Evolutionary conservation across 202 grass and related monocot species (phyloP), one percentile per base, ranked within the genome.

Genomic region (Alloteropsis angusta): DNA sequence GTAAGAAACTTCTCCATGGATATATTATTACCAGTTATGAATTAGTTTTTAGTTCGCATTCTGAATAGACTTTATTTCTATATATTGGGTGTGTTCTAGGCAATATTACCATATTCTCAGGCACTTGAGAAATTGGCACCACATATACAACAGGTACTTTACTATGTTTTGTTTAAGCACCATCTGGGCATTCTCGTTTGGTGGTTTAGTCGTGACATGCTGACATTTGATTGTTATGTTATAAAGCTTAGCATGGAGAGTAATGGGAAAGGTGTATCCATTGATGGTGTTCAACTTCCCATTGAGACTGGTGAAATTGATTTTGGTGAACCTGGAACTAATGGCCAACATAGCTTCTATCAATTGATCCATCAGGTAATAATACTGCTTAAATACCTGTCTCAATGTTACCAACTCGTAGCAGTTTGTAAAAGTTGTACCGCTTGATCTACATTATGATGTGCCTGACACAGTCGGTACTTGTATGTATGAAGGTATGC

Each of bases 301-400:
- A 91, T 86, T 32, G 90, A 91, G 47, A 79, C 92, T 30, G 96
- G 96, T 84, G 96, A 99, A 87, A 99, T 99, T 72, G 96, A 99
- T 87, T 99, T 99, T 88, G 96, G 96, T 72, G 96, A 99, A 83
- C 96, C 96, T 84, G 92, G 96, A 89, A 99, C 96, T 36, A 99
- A 99, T 80, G 96, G 96, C 34, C 96, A 99, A 74, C 96, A 99
- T 43, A 96, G 96, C 72, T 99, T 99, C 90, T 99, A 99, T 78
- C 96, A 99, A 84, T 71, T 99, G 80, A 99, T 99, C 50, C 96
- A 99, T 77, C 96, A 99, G 92, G 96, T 96, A 82, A 86, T 71
- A 70, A 65, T 80, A 50, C 65, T 73, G 18, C 11, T 81, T 43
- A 21, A 30, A 45, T 32, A 48, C 28, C 5, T 18, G 46, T 47